Evolutionary conservation across 139 green algal species (phyloP).

Genomic region (Picochlorum costavermella): DNA sequence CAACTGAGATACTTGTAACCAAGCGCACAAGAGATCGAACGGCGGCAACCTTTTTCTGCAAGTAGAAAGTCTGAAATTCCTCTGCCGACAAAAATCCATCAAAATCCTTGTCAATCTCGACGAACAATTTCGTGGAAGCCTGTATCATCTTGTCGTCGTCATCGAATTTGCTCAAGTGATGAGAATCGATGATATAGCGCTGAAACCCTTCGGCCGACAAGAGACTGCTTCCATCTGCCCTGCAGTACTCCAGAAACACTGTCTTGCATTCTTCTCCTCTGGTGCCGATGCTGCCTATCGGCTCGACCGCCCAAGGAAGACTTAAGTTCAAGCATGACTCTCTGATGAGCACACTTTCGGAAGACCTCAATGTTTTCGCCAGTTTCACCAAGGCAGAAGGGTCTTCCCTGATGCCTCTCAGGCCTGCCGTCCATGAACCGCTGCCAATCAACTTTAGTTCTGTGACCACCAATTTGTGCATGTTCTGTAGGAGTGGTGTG

Average conservation of each 20-base stretch:
- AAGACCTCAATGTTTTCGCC: neutral
- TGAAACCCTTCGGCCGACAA: slow-evolving; percentile 7
- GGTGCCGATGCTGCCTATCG: neutral
- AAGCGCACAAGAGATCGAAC: neutral
- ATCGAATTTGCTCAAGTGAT: neutral
- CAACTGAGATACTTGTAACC: neutral
- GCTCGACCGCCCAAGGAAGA: neutral
- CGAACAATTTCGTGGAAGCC: neutral
- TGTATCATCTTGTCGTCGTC: neutral
- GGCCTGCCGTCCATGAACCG: neutral
- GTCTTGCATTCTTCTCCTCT: neutral
- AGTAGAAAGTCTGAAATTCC: slow-evolving; percentile 10
- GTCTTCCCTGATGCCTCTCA: neutral
- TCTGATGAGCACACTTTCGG: neutral
- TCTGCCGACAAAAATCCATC: slow-evolving; percentile 4
- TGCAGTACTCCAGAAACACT: neutral
- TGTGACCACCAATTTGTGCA: neutral
- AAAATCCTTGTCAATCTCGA: slow-evolving; percentile 2
- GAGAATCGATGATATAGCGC: neutral
- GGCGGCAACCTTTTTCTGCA: neutral
- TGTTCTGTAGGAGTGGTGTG: neutral
- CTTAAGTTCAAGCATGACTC: neutral
- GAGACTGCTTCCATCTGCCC: neutral
- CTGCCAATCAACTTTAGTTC: neutral
- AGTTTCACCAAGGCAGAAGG: neutral